phyloP scores from a whole-genome alignment of 306 rosid species.

The Vigna trinervia region DNA sequence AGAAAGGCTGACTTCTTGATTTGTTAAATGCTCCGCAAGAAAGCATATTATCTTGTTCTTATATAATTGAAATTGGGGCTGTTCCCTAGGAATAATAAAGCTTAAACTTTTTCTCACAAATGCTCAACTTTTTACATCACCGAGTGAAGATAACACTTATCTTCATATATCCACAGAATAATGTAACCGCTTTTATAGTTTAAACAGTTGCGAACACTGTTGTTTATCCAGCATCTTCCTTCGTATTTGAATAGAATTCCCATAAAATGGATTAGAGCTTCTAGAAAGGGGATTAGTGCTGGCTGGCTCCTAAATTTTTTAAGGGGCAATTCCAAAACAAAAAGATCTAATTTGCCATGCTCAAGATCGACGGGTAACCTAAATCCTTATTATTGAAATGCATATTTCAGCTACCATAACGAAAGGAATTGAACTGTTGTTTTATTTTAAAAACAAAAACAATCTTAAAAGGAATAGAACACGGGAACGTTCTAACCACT shows the following conservation, averaged over 20 bases:
- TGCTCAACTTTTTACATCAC: conserved; percentile 34
- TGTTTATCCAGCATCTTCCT: conserved; percentile 14
- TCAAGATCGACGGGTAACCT: conserved; percentile 14
- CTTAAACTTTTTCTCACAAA: conserved; percentile 37
- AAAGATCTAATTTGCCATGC: conserved; percentile 12
- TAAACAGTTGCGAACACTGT: conserved; percentile 16
- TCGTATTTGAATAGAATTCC: conserved; percentile 6
- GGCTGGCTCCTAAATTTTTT: neutral
- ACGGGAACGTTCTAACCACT: neutral
- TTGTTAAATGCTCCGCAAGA: conserved; percentile 35
- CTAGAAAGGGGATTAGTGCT: neutral
- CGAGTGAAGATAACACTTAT: conserved; percentile 21
- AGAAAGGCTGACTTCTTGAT: conserved; percentile 18
- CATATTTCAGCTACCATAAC: neutral
- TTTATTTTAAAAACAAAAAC: neutral
- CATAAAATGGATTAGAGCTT: neutral
- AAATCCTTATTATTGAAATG: neutral
- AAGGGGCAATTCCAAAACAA: conserved; percentile 4
- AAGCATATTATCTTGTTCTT: conserved; percentile 31
- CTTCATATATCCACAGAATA: conserved; percentile 4
- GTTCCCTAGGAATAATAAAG: conserved; percentile 39
- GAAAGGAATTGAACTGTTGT: conserved; percentile 6
- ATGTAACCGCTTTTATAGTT: conserved; percentile 15
- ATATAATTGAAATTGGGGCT: conserved; percentile 16
- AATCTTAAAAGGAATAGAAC: neutral